Evolutionary conservation across 2,329 filamentous ascomycete species (phyloP).

Genomic region (Hypoxylon sp.): DNA sequence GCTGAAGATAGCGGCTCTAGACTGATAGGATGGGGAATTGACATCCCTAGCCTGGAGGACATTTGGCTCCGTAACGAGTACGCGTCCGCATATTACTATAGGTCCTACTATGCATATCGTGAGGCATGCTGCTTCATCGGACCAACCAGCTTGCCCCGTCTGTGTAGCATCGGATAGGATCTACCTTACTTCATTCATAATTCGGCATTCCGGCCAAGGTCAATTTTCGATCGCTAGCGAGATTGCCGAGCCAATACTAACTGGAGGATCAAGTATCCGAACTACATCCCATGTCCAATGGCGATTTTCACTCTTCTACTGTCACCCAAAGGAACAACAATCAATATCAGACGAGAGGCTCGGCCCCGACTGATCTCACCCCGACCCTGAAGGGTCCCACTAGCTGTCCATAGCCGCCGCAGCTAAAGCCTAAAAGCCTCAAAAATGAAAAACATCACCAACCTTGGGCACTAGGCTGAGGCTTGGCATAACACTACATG

Average conservation of each 20-base stretch:
- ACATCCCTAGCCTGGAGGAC: background rate
- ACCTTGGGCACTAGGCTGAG: conserved; percentile 10
- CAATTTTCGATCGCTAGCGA: conserved; percentile 37
- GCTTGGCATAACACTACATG: conserved; percentile 10
- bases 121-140: conserved; percentile 29
- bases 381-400: conserved; percentile 17
- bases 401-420: background rate
- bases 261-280: conserved; percentile 29
- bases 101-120: conserved; percentile 27
- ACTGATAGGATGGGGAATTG: conserved; percentile 3
- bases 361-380: conserved; percentile 29
- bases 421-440: conserved; percentile 9
- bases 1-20: conserved; percentile 9
- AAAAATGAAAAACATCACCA: conserved; percentile 7
- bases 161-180: conserved; percentile 11
- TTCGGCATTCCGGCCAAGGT: conserved; percentile 12
- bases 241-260: conserved; percentile 41
- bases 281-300: conserved; percentile 22
- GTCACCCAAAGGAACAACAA: conserved; percentile 13
- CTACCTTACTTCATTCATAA: conserved; percentile 20
- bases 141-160: conserved; percentile 11
- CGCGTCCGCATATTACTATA: conserved; percentile 13
- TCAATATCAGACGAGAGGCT: conserved; percentile 31
- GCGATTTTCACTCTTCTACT: conserved; percentile 9
- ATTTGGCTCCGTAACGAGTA: background rate